These are phyloP conservation scores for Decorospora gaudefroyi DNA, from an alignment of 2,329 filamentous ascomycete genomes.

Conservation along the genomic window DNA sequence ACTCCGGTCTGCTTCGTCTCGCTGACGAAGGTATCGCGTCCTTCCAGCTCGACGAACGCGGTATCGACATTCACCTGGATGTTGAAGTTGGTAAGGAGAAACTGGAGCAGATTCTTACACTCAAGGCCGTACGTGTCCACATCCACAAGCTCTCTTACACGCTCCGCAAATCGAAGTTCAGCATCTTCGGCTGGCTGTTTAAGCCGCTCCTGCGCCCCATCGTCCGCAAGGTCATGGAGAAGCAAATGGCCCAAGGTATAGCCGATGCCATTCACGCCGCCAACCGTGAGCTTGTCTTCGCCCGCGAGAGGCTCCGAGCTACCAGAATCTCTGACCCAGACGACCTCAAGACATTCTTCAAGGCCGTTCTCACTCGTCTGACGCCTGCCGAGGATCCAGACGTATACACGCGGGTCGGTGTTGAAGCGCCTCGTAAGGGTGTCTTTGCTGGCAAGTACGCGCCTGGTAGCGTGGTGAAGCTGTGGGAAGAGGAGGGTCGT, in stretches of 20 bases:
- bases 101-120: constrained; percentile 78
- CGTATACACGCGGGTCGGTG: constrained; percentile 72
- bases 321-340: constrained; percentile 80
- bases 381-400: constrained; percentile 75
- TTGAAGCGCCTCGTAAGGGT: constrained; percentile 63
- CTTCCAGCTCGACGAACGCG: constrained; percentile 82
- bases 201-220: constrained; percentile 83
- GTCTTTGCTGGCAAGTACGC: constrained; percentile 85
- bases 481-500: constrained; percentile 83
- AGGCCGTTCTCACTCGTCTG: constrained; percentile 77
- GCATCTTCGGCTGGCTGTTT: constrained; percentile 77
- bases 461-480: constrained; percentile 82
- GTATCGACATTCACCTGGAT: constrained; percentile 84
- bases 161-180: constrained; percentile 74
- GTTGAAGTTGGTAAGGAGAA: constrained; percentile 78
- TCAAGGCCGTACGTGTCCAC: constrained; percentile 75
- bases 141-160: constrained; percentile 87
- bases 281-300: constrained; percentile 86
- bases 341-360: constrained; percentile 79
- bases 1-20: constrained; percentile 73
- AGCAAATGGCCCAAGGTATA: constrained; percentile 73
- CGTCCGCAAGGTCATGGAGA: constrained; percentile 77
- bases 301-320: constrained; percentile 81
- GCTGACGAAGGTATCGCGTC: constrained; percentile 83
- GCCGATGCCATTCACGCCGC: constrained; percentile 69